Percentiles rank a stretch among this genome's conserved stretches.
Conservation (phyloP, 805 yeast genomes). For the Lipomyces starkeyi region DNA sequence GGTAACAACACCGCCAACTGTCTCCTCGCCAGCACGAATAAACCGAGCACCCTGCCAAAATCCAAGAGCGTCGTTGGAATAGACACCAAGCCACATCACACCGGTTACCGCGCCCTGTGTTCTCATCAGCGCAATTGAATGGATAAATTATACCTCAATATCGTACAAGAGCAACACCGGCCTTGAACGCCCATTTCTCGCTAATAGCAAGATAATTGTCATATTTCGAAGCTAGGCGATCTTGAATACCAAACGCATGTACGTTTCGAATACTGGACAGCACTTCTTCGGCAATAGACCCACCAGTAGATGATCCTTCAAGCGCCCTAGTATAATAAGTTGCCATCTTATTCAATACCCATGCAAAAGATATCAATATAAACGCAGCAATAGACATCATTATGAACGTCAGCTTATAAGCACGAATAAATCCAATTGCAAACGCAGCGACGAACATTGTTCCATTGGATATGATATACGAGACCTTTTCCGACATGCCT, state of each 20-base stretch:
- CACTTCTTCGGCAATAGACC: constrained; percentile 52
- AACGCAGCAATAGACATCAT: constrained; percentile 45
- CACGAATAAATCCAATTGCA: constrained; percentile 47
- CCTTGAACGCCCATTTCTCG: constrained; percentile 24
- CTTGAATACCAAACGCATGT: constrained; percentile 52
- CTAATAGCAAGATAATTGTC: constrained; percentile 27
- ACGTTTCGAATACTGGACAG: constrained; percentile 50
- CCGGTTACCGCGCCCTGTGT: constrained; percentile 37
- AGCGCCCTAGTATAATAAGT: constrained; percentile 21
- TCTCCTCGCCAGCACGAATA: constrained; percentile 35
- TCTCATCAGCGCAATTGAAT: too few relatives aligned
- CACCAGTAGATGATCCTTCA: constrained; percentile 27
- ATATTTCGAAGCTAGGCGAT: constrained; percentile 43
- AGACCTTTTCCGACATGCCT: constrained; percentile 52
- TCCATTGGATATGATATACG: constrained; percentile 47
- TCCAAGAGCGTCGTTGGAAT: constrained; percentile 42
- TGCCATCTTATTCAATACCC: constrained; percentile 43
- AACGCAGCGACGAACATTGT: constrained; percentile 50
- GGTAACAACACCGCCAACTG: constrained; percentile 33
- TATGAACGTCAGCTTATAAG: constrained; percentile 49
- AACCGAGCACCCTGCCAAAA: constrained; percentile 46
- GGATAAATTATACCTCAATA: background rate
- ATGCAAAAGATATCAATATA: constrained; percentile 42
- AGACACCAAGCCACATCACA: constrained; percentile 39
- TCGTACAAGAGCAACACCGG: constrained; percentile 24